Conservation (phyloP, 1,284 basidiomycete species). For the Cystobasidiaceae sp. region DNA sequence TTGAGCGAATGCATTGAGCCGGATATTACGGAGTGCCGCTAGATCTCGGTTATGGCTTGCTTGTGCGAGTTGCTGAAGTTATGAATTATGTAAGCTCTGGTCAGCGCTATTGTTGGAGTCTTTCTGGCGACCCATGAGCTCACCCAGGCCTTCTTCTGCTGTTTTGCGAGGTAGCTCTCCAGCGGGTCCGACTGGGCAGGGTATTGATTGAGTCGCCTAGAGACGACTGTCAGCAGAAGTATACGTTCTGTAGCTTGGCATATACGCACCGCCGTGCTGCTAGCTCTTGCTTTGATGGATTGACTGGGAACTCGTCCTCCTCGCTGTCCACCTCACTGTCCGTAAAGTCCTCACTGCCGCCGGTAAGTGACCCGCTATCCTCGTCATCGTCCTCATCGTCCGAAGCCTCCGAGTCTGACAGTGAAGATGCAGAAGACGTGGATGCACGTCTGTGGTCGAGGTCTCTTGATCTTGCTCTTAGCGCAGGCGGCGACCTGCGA, state of each 20-base stretch:
- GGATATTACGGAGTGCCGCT: conserved; percentile 25
- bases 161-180: conserved; percentile 15
- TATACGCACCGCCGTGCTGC: neutral
- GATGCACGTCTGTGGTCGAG: neutral
- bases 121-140: neutral
- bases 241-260: neutral
- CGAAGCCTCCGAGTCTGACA: neutral
- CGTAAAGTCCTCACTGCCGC: too few relatives aligned
- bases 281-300: neutral
- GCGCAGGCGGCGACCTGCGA: neutral
- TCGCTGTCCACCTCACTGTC: conserved; percentile 18
- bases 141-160: conserved; percentile 30
- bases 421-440: neutral
- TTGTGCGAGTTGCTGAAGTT: conserved; percentile 24
- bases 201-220: conserved; percentile 19
- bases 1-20: conserved; percentile 25
- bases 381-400: neutral
- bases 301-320: conserved; percentile 29
- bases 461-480: neutral
- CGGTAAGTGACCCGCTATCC: neutral
- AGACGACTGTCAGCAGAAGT: neutral
- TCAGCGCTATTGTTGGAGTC: neutral
- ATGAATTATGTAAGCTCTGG: neutral
- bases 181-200: conserved; percentile 18
- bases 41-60: conserved; percentile 22